Conservation (phyloP, 495 filamentous ascomycete species). For the Bathelium albidoporum region DNA sequence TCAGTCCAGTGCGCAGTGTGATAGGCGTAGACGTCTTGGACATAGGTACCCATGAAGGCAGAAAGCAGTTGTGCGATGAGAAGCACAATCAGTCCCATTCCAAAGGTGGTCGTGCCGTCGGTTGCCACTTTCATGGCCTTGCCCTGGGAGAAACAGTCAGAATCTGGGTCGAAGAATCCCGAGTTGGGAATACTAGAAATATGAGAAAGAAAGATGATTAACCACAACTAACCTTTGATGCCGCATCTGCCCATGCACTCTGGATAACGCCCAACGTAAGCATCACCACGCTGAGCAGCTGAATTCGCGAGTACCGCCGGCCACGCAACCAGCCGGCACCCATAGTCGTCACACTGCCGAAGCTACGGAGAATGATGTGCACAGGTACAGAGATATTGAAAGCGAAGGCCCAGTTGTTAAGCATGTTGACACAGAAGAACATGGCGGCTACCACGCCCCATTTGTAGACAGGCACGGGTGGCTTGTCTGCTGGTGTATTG, state of each 20-base stretch:
- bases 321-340: constrained; percentile 72
- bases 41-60: constrained; percentile 90
- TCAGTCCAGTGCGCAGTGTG: constrained; percentile 92
- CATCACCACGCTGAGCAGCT: constrained; percentile 66
- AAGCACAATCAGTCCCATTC: constrained; percentile 72
- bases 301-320: constrained; percentile 69
- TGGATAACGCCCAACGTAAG: constrained; percentile 78
- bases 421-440: constrained; percentile 81
- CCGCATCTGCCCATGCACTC: constrained; percentile 79
- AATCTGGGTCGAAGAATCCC: background rate
- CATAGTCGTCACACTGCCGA: constrained; percentile 91
- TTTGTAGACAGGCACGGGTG: constrained; percentile 70
- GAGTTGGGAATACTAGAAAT: background rate
- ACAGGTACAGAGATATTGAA: constrained; percentile 94
- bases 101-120: constrained; percentile 38
- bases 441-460: constrained; percentile 84
- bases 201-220: background rate
- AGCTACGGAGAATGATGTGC: constrained; percentile 92
- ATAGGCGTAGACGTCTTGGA: constrained; percentile 72
- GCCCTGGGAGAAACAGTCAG: constrained; percentile 19
- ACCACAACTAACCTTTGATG: constrained; percentile 56
- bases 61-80: constrained; percentile 83
- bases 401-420: constrained; percentile 97
- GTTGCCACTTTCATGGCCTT: constrained; percentile 24
- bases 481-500: constrained; percentile 54